These are phyloP conservation scores for Phragmites australis DNA, from an alignment of 176 grass and related monocot species.

Conservation along the genomic window DNA sequence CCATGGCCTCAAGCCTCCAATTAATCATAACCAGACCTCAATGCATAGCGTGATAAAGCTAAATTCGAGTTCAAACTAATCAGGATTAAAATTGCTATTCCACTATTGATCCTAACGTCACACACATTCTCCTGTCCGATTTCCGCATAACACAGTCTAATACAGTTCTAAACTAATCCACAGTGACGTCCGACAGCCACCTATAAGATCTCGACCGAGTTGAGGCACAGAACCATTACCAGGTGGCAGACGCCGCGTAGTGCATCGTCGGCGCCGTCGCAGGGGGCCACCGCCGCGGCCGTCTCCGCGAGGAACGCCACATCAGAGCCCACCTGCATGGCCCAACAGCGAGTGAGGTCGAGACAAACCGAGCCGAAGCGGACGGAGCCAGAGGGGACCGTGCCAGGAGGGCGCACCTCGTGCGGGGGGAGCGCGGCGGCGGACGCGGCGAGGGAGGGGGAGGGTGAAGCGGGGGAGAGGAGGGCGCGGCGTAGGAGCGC, in stretches of 20 bases:
- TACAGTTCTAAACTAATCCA: slow-evolving; percentile 8
- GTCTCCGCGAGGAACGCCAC: slow-evolving; percentile 79
- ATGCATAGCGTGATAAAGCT: neutral
- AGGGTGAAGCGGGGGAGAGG: slow-evolving; percentile 44
- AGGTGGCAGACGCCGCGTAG: slow-evolving; percentile 63
- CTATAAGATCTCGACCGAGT: neutral
- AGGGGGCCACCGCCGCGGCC: slow-evolving; percentile 42
- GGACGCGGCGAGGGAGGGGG: slow-evolving; percentile 55
- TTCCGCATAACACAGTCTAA: neutral
- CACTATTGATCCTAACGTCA: too few relatives aligned
- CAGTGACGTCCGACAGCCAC: neutral
- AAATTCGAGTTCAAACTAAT: neutral
- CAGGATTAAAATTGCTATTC: too few relatives aligned
- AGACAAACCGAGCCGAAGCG: neutral
- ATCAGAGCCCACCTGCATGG: slow-evolving; percentile 73
- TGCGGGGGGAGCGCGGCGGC: slow-evolving; percentile 62
- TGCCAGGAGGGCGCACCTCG: slow-evolving; percentile 46
- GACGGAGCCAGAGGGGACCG: neutral
- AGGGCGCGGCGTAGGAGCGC: slow-evolving; percentile 71
- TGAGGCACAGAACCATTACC: slow-evolving; percentile 51
- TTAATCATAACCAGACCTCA: neutral
- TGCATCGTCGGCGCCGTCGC: slow-evolving; percentile 42
- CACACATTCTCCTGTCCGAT: neutral
- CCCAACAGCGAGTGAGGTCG: slow-evolving; percentile 12
- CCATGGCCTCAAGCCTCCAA: neutral